phyloP scores from a whole-genome alignment of 257 asterid genomes.

The Rhazya stricta region DNA sequence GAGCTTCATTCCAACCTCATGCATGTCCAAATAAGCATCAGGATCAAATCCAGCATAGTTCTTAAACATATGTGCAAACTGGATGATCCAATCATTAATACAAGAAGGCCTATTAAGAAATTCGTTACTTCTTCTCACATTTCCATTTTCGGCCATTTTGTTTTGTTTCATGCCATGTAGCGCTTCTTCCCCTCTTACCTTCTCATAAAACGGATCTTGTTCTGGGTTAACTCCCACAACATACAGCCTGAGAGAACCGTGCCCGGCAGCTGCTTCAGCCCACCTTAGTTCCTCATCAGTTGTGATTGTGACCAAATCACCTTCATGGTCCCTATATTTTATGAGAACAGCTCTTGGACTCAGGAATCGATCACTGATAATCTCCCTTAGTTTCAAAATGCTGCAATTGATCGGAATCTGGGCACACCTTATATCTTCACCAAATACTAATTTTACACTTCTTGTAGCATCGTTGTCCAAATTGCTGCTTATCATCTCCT shows the following conservation, averaged over 20 bases:
- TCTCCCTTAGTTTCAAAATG: conserved; percentile 51
- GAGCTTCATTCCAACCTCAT: conserved; percentile 67
- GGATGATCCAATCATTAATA: conserved; percentile 72
- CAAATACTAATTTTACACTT: conserved; percentile 61
- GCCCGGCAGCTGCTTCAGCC: conserved; percentile 68
- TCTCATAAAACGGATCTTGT: conserved; percentile 56
- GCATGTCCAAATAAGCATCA: conserved; percentile 71
- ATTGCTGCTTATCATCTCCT: conserved; percentile 37
- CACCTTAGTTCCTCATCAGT: conserved; percentile 68
- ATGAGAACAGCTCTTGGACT: conserved; percentile 48
- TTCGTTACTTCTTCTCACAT: conserved; percentile 27
- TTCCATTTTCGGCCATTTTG: conserved; percentile 33
- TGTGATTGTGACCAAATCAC: conserved; percentile 82
- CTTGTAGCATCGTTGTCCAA: conserved; percentile 40
- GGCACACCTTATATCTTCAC: conserved; percentile 89
- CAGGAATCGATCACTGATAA: conserved; percentile 54
- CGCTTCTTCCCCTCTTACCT: conserved; percentile 25
- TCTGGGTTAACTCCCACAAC: conserved; percentile 61
- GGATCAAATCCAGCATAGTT: conserved; percentile 63
- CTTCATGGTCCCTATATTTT: conserved; percentile 83
- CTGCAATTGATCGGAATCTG: conserved; percentile 59
- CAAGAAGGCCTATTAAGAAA: conserved; percentile 36
- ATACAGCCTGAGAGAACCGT: conserved; percentile 58
- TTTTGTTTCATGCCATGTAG: conserved; percentile 13
- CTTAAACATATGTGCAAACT: conserved; percentile 69